These are phyloP conservation scores for Meyerozyma elateridarum DNA, from an alignment of 1,139 yeast genomes.

Conservation along the genomic window DNA sequence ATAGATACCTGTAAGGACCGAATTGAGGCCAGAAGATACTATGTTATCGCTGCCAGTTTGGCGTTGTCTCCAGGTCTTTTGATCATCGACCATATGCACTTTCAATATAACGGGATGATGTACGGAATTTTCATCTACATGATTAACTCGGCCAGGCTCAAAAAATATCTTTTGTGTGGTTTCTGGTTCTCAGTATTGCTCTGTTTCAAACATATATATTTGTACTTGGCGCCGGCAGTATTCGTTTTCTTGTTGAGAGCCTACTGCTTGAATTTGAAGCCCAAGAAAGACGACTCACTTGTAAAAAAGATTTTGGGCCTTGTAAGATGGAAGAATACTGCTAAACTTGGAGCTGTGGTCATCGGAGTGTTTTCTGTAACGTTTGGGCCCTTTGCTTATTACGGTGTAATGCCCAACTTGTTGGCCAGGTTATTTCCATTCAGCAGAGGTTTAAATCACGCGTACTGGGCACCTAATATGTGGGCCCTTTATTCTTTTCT, in stretches of 20 bases:
- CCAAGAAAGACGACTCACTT: conserved; percentile 22
- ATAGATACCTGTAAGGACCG: conserved; percentile 45
- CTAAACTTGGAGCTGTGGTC: conserved; percentile 66
- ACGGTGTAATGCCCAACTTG: conserved; percentile 61
- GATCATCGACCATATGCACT: conserved; percentile 88
- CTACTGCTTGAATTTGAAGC: conserved; percentile 53
- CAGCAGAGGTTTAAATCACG: conserved; percentile 92
- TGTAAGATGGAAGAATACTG: conserved; percentile 54
- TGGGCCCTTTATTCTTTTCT: conserved; percentile 91
- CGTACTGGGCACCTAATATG: conserved; percentile 97
- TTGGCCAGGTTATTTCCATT: conserved; percentile 79
- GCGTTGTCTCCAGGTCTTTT: conserved; percentile 85
- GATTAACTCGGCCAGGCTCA: conserved; percentile 62
- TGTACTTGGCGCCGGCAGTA: conserved; percentile 92
- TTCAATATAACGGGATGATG: conserved; percentile 91
- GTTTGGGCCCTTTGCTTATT: conserved; percentile 74
- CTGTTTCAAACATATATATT: conserved; percentile 91
- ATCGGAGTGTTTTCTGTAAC: conserved; percentile 59
- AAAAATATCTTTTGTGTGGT: conserved; percentile 60
- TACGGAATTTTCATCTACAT: conserved; percentile 78
- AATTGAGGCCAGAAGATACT: conserved; percentile 45
- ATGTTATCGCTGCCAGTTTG: conserved; percentile 78
- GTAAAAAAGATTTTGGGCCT: conserved; percentile 26
- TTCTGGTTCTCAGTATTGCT: conserved; percentile 68
- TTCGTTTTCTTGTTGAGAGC: conserved; percentile 72